phyloP scores from a whole-genome alignment of 2,329 filamentous ascomycete genomes.

The Clonostachys rhizophaga region DNA sequence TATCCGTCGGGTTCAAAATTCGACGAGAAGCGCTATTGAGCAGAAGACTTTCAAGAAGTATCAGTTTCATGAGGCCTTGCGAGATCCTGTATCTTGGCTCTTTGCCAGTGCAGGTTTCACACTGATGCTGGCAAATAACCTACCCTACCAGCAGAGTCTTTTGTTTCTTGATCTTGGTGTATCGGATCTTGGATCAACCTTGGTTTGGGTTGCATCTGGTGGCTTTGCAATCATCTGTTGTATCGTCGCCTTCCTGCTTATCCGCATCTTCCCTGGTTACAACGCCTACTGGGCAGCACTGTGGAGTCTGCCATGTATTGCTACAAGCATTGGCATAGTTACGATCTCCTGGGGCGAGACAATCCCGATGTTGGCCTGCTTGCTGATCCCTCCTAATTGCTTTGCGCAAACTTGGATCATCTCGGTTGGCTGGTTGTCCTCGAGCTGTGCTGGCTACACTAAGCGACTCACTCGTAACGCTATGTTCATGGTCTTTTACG shows the following conservation, averaged over 20 bases:
- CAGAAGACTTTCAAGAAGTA: no score
- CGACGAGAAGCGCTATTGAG: no score
- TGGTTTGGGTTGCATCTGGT: no score
- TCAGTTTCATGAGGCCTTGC: no score
- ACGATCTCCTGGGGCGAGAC: neutral
- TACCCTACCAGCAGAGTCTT: no score
- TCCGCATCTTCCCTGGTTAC: neutral
- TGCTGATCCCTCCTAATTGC: neutral
- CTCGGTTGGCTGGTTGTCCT: neutral
- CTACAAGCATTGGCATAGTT: neutral
- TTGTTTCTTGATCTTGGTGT: no score
- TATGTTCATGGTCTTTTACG: neutral
- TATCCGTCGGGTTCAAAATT: no score
- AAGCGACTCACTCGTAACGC: neutral
- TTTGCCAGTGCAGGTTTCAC: no score
- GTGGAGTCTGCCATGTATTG: neutral
- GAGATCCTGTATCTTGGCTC: no score
- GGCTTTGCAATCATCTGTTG: neutral
- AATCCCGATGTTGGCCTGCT: neutral
- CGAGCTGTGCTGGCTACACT: neutral
- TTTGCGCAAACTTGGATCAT: neutral
- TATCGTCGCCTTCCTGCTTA: neutral
- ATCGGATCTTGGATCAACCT: no score
- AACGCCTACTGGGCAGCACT: neutral
- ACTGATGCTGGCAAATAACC: no score